Conservation (phyloP, 805 yeast genomes). For the Lachancea lanzarotensis region DNA sequence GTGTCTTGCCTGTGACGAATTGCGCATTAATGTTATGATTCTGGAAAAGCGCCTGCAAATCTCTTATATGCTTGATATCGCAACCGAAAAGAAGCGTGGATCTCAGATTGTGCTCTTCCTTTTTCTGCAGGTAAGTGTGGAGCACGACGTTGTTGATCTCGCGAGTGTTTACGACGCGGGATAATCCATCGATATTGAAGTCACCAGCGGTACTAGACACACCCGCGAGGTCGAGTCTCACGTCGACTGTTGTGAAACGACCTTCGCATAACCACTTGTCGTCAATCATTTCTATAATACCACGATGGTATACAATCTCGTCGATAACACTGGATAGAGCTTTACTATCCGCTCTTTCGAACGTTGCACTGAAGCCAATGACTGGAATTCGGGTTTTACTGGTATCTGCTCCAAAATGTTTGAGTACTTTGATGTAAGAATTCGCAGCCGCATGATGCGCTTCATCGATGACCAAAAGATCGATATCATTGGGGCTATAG, state of each 20-base stretch:
- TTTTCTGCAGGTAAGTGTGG: slow-evolving; percentile 44
- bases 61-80: slow-evolving; percentile 58
- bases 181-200: slow-evolving; percentile 45
- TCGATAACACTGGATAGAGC: slow-evolving; percentile 58
- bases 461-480: slow-evolving; percentile 78
- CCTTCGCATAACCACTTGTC: slow-evolving; percentile 68
- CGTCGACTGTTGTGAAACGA: slow-evolving; percentile 51
- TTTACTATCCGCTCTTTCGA: slow-evolving; percentile 67
- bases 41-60: slow-evolving; percentile 47
- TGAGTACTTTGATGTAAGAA: slow-evolving; percentile 53
- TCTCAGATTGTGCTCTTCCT: slow-evolving; percentile 34
- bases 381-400: slow-evolving; percentile 44
- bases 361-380: slow-evolving; percentile 85
- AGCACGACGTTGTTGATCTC: slow-evolving; percentile 51
- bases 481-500: slow-evolving; percentile 49
- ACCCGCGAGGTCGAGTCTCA: slow-evolving; percentile 38
- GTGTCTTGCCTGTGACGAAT: slow-evolving; percentile 63
- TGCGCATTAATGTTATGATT: slow-evolving; percentile 60
- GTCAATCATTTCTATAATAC: slow-evolving; percentile 56
- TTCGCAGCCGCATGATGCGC: slow-evolving; percentile 85
- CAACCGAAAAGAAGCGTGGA: slow-evolving; percentile 76
- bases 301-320: slow-evolving; percentile 64
- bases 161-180: slow-evolving; percentile 48
- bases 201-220: slow-evolving; percentile 37
- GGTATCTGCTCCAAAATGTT: slow-evolving; percentile 47